Conservation (phyloP, 495 filamentous ascomycete genomes). For the Aspergillus ostianus region DNA sequence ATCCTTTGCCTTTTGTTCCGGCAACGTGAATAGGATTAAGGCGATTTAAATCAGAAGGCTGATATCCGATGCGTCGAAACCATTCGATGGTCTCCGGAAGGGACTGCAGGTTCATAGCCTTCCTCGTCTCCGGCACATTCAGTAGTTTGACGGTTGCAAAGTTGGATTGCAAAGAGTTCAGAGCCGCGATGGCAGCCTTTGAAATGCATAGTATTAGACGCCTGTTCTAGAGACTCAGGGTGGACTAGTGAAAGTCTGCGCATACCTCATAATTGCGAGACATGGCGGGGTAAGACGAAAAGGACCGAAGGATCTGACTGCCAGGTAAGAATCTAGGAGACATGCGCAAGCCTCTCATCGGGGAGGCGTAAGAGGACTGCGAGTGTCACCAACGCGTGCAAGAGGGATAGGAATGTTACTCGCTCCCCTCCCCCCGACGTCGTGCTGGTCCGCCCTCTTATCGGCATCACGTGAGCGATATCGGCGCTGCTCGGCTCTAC, state of each 20-base stretch:
- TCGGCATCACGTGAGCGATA: background rate
- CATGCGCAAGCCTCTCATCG: constrained; percentile 23
- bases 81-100: constrained; percentile 77
- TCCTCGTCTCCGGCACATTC: constrained; percentile 57
- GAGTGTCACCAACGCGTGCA: background rate
- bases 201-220: constrained; percentile 1
- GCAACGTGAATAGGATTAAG: constrained; percentile 82
- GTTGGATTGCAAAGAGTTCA: constrained; percentile 90
- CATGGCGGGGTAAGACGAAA: constrained; percentile 28
- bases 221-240: background rate
- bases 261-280: constrained; percentile 46
- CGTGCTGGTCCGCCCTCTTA: background rate
- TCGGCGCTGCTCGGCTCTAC: background rate
- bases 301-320: constrained; percentile 1
- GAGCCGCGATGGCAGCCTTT: constrained; percentile 73
- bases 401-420: background rate
- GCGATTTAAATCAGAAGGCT: constrained; percentile 72
- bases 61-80: constrained; percentile 72
- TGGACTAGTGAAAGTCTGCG: background rate
- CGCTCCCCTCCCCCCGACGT: background rate
- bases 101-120: constrained; percentile 62
- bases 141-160: constrained; percentile 74
- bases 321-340: constrained; percentile 30
- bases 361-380: constrained; percentile 3
- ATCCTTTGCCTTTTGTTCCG: constrained; percentile 91